Evolutionary conservation across 164 flowering plant species (phyloP).

Genomic region (Vitis riparia): DNA sequence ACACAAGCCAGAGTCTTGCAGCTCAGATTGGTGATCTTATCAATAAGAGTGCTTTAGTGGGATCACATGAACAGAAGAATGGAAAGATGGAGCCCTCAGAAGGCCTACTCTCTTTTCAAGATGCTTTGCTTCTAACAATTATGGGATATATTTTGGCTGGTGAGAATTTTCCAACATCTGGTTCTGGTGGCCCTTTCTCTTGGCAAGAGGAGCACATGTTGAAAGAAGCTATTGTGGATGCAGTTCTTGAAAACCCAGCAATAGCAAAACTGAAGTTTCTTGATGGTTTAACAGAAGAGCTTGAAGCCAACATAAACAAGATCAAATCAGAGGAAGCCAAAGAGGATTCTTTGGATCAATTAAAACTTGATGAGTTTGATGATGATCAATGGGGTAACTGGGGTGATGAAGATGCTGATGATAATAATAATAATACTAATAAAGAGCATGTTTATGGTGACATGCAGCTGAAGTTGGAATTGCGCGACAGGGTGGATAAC

Average conservation of each 20-base stretch:
- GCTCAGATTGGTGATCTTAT: constrained; percentile 89
- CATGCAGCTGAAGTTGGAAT: constrained; percentile 87
- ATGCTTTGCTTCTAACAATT: constrained; percentile 71
- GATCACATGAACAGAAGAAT: constrained; percentile 27
- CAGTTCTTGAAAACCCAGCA: constrained; percentile 72
- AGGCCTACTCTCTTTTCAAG: constrained; percentile 71
- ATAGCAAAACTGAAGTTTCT: constrained; percentile 72
- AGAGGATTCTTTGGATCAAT: constrained; percentile 33
- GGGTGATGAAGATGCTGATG: constrained; percentile 79
- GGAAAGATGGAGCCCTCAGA: constrained; percentile 27
- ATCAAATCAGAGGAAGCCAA: constrained; percentile 37
- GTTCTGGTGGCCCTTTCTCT: constrained; percentile 86
- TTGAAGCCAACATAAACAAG: constrained; percentile 55
- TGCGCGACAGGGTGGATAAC: constrained; percentile 84
- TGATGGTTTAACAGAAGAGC: constrained; percentile 67
- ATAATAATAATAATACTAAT: constrained; percentile 18
- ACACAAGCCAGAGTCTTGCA: constrained; percentile 89
- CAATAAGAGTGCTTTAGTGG: constrained; percentile 57
- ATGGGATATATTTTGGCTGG: constrained; percentile 92
- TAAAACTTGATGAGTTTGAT: constrained; percentile 63
- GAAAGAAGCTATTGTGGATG: constrained; percentile 87
- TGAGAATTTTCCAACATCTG: constrained; percentile 87
- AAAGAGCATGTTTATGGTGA: constrained; percentile 56
- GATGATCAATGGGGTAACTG: constrained; percentile 93
- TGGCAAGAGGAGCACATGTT: constrained; percentile 95